Evolutionary conservation across 768 basidiomycete genomes (phyloP), one percentile per base, ranked within the genome.

Genomic region (Bullera alba): DNA sequence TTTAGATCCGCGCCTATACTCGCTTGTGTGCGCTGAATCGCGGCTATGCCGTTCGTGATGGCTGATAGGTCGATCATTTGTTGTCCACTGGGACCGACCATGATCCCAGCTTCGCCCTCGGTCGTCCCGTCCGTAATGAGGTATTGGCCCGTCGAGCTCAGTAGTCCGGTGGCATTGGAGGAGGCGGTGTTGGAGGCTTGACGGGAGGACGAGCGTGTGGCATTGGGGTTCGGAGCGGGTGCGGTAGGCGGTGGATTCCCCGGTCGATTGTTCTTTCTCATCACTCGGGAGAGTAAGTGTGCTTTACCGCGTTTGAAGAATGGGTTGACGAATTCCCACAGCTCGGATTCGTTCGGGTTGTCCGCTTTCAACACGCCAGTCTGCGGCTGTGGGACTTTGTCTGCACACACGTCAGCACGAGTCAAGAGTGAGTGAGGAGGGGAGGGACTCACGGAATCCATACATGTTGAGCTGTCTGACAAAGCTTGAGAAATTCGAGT

Each of bases 11-110:
- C 76, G 3, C 87, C 87, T 48, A 99, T 89, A n/a, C 85, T 79
- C 6, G 86, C 83, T 69, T 99, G 95, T 70, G 93, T 90, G 14
- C 86, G 82, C 59, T 90, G 87, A 57, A 97, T 90, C 2, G 83
- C 83, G 14, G 84, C 76, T 43, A 96, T 87, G 17, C 87, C 87
- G 47, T 79, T 83, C 42, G 91, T 76, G 57, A 95, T 81, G 16
- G 85, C 79, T 48, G 84, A 81, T 48, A 90, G 77, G 67, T 93
- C 89, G 36, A 90, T 70, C 26, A 57, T 48, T 34, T 63, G 56
- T 36, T 56, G 60, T 7, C 57, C 59, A 19, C 51, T 35, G 8
- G 60, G 52, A 22, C 61, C 61, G 30, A 58, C 46, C 19, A 67
- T 25, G 3, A 54, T 44, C 14, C 56, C 57, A 23, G 56, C 54